Conservation (phyloP, 495 filamentous ascomycete genomes). For the Xylaria grammica region DNA sequence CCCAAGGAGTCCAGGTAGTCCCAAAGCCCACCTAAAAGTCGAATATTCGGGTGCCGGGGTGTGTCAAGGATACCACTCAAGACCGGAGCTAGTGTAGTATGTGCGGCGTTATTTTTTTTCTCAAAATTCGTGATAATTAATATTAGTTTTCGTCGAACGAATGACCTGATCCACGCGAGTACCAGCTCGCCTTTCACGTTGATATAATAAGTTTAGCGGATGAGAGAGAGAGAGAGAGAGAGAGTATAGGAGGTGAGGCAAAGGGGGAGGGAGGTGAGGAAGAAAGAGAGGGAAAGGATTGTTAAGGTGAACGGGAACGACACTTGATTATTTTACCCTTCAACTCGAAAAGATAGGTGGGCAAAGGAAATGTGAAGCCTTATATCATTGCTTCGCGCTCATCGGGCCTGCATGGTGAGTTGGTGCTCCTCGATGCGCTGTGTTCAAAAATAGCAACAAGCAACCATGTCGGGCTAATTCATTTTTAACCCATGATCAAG, state of each 20-base stretch:
- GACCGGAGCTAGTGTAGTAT: constrained; percentile 19
- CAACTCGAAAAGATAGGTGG: constrained; percentile 36
- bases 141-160: constrained; percentile 54
- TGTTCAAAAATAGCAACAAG: constrained; percentile 46
- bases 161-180: constrained; percentile 59
- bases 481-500: constrained; percentile 38
- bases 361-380: constrained; percentile 53
- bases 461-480: constrained; percentile 40
- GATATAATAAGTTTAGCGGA: constrained; percentile 41
- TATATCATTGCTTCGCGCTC: constrained; percentile 51
- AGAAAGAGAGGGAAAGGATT: constrained; percentile 44
- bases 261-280: constrained; percentile 35
- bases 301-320: constrained; percentile 49
- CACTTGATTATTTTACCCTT: constrained; percentile 52
- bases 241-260: constrained; percentile 24
- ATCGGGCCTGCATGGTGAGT: constrained; percentile 33
- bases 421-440: constrained; percentile 33
- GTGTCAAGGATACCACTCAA: constrained; percentile 32
- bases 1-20: constrained; percentile 14
- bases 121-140: constrained; percentile 42
- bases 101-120: constrained; percentile 25
- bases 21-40: constrained; percentile 35
- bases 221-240: constrained; percentile 26
- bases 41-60: constrained; percentile 35
- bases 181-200: constrained; percentile 56